Evolutionary conservation across 208 protist genomes (phyloP).

Genomic region (Naegleria fowleri): DNA sequence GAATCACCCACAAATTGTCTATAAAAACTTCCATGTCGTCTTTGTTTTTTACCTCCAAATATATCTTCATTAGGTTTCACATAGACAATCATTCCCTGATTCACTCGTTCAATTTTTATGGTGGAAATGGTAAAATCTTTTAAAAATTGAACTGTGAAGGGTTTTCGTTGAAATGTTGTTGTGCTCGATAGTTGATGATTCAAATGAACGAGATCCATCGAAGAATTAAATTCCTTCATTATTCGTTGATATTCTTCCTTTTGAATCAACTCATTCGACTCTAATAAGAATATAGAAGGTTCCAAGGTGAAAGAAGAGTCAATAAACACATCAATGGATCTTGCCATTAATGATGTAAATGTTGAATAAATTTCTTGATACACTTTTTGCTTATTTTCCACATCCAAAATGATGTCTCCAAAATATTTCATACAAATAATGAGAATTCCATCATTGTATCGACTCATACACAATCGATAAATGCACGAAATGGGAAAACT

Average conservation of each 20-base stretch:
- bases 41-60: neutral
- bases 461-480: neutral
- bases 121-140: neutral
- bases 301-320: neutral
- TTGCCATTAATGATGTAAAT: neutral
- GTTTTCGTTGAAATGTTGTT: neutral
- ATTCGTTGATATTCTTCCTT: neutral
- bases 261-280: neutral
- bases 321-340: neutral
- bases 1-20: neutral
- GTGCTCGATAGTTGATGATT: neutral
- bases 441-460: neutral
- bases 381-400: neutral
- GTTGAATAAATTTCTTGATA: neutral
- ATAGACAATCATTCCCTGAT: neutral
- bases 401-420: neutral
- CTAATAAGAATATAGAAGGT: neutral
- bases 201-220: neutral
- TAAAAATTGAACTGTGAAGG: neutral
- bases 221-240: neutral
- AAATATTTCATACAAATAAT: neutral
- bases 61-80: neutral
- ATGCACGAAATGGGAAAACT: neutral
- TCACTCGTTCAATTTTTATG: neutral
- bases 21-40: neutral